phyloP scores from a whole-genome alignment of 192 early-diverging fungal species.

The Thamnidium elegans region DNA sequence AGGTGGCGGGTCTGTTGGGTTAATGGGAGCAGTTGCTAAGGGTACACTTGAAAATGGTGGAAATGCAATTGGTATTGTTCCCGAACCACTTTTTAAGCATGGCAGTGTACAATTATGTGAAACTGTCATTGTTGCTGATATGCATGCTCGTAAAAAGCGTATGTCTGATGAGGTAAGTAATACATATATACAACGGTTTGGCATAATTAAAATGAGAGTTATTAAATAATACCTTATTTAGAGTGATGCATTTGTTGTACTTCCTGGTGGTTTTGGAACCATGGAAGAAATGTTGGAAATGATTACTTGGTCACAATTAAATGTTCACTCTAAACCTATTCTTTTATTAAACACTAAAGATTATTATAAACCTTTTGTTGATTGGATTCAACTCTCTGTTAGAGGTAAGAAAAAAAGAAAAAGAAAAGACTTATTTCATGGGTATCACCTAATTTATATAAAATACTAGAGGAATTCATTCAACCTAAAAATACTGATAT shows the following conservation, averaged over 20 bases:
- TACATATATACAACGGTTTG: neutral
- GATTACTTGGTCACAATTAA: conserved; percentile 75
- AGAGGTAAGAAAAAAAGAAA: conserved; percentile 33
- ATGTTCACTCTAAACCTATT: conserved; percentile 81
- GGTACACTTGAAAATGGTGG: conserved; percentile 58
- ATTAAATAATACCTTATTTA: conserved; percentile 10
- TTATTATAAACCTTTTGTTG: conserved; percentile 68
- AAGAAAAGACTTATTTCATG: neutral
- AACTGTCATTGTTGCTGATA: conserved; percentile 67
- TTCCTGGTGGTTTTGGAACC: conserved; percentile 88
- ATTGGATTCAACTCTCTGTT: conserved; percentile 61
- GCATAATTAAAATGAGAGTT: neutral
- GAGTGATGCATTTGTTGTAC: conserved; percentile 71
- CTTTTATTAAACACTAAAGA: conserved; percentile 73
- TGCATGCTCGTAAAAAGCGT: conserved; percentile 79
- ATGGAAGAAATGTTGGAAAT: conserved; percentile 87
- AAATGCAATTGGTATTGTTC: conserved; percentile 73
- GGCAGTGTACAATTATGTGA: conserved; percentile 41
- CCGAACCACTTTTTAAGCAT: conserved; percentile 52
- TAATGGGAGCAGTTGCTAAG: conserved; percentile 85
- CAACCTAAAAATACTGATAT: conserved; percentile 43
- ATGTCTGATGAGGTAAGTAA: conserved; percentile 61
- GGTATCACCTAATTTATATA: neutral
- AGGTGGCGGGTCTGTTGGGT: conserved; percentile 62
- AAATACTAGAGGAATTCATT: conserved; percentile 60